These are phyloP conservation scores for Cystobasidium slooffiae DNA, from an alignment of 1,284 basidiomycete genomes.

Conservation along the genomic window DNA sequence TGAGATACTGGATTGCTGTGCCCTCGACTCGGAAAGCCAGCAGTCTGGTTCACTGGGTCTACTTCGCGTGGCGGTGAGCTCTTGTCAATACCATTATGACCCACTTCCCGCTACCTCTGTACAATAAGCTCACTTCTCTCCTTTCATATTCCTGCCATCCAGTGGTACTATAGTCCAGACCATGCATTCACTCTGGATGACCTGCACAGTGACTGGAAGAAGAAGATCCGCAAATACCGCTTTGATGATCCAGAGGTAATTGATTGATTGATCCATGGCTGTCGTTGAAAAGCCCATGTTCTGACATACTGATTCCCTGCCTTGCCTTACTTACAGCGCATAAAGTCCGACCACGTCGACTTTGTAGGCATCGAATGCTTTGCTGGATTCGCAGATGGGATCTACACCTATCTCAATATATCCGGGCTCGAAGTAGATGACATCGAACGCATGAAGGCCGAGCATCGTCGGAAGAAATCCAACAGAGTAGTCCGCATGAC, in stretches of 20 bases:
- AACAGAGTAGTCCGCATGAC: slow-evolving; percentile 24
- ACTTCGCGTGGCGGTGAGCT: slow-evolving; percentile 22
- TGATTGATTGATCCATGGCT: not conserved
- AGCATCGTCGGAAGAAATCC: slow-evolving; percentile 6
- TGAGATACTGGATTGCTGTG: slow-evolving; percentile 40
- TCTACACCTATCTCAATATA: slow-evolving; percentile 30
- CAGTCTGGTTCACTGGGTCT: slow-evolving; percentile 10
- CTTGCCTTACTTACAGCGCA: slow-evolving; percentile 18
- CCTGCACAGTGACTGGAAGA: slow-evolving; percentile 37
- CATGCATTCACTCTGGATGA: slow-evolving; percentile 27
- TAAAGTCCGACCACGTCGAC: slow-evolving; percentile 40
- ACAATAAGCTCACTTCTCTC: no score
- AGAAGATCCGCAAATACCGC: slow-evolving; percentile 35
- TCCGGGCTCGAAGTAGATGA: slow-evolving; percentile 39
- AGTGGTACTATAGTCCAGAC: slow-evolving; percentile 39
- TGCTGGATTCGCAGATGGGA: slow-evolving; percentile 34
- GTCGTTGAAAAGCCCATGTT: no score
- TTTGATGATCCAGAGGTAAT: slow-evolving; percentile 32
- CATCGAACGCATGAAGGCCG: slow-evolving; percentile 25
- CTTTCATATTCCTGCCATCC: no score
- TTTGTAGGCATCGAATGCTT: slow-evolving; percentile 43
- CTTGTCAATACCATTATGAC: not conserved
- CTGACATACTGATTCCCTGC: not conserved
- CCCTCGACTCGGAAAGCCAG: slow-evolving; percentile 15
- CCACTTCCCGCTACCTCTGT: not conserved